Base-by-base conservation (phyloP, 352 stramenopile species). In the Pythium sp. region DNA sequence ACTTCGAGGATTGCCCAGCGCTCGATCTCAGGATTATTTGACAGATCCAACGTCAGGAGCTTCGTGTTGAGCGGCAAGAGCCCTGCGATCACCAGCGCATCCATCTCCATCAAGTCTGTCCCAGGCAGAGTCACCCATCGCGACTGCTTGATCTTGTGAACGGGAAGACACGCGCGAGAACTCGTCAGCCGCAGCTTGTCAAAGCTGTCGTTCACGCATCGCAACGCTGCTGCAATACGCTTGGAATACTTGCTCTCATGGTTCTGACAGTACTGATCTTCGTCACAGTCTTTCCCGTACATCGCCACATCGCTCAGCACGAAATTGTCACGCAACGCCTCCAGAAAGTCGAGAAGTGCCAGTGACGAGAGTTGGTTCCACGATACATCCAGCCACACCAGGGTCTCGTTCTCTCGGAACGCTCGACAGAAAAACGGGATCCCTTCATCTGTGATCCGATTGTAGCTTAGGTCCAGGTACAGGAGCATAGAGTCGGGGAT, bases 401-500 rank as follows among this genome's bases (percentile, higher is more conserved):
- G 69, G 28, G 86, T 92, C 60, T 94, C 86, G 60, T 94, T 94
- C 63, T 92, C 84, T 51, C 75, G 64, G 0, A 94, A 60, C 2
- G 79, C 81, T 26, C 70, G 72, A 8, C 77, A 77, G 14, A 94
- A 64, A 30, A 73, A 66, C 1, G 70, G 38, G 11, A 84, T 70
- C 15, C 82, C 84, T 3, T 58, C 70, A 55, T 86, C 72, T 2
- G 71, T 77, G 36, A 94, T 86, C 2, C 38, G 54, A 54, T 94
- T 94, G 12, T 73, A 67, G 60, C 81, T 79, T 32, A 94, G 67
- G 67, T 94, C 70, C 18, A 92, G 65, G 22, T 78, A 67, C 18
- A 92, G 61, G 14, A 94, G 62, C 47, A 80, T 79, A 6, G 82
- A 89, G 53, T 94, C 86, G 0, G 82, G 74, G 30, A 74, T 80